Percentiles rank a stretch among this genome's conserved stretches.
Evolutionary conservation across 2,329 filamentous ascomycete species (phyloP).

Genomic region (Knufia fluminis): DNA sequence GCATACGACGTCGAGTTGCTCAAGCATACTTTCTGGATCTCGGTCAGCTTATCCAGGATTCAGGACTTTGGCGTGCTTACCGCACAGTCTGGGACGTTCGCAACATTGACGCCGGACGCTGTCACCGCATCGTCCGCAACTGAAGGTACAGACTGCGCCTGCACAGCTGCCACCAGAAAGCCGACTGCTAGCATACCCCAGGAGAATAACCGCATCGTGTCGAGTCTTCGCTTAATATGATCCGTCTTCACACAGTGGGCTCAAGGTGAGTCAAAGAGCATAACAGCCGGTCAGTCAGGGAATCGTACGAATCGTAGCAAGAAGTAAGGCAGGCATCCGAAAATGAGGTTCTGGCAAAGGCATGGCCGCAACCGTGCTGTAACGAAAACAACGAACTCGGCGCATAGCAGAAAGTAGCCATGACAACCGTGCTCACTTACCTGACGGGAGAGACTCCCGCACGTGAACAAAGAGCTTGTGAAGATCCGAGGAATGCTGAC

Average conservation of each 20-base stretch:
- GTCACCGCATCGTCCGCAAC: background rate
- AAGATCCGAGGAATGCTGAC: background rate
- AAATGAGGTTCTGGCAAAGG: background rate
- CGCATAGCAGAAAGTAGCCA: constrained; percentile 5
- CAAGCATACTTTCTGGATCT: constrained; percentile 20
- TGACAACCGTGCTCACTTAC: constrained; percentile 7
- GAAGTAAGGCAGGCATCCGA: background rate
- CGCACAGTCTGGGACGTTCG: constrained; percentile 19
- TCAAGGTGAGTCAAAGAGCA: background rate
- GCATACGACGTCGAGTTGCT: constrained; percentile 20
- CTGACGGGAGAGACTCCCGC: background rate
- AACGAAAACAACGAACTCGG: constrained; percentile 4
- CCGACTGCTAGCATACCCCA: background rate
- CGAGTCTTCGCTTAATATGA: background rate
- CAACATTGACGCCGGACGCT: constrained; percentile 12
- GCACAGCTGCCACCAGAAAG: background rate
- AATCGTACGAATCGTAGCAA: background rate
- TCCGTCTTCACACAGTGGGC: background rate
- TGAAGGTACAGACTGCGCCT: background rate
- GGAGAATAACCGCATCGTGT: background rate
- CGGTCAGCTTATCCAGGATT: constrained; percentile 7
- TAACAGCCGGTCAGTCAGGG: background rate
- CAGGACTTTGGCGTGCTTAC: constrained; percentile 11
- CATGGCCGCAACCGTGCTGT: background rate
- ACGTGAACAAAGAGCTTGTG: background rate